These are phyloP conservation scores for Penicillium aurantiogriseum DNA, from an alignment of 2,329 filamentous ascomycete species.

Conservation along the genomic window DNA sequence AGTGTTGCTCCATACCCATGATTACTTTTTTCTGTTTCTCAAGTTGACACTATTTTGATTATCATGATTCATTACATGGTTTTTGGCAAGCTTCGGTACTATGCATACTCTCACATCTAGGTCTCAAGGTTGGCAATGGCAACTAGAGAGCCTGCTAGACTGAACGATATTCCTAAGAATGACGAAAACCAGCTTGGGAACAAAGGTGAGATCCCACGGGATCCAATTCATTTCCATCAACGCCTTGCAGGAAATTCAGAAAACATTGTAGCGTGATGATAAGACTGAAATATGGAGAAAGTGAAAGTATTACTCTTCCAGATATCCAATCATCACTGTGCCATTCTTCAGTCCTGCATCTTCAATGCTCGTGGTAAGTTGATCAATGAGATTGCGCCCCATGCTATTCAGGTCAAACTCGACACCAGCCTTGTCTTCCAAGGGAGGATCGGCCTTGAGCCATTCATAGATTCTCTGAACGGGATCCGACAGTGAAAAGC, in stretches of 20 bases:
- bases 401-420: slow-evolving; percentile 86
- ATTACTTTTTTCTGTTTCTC: not conserved
- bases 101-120: not conserved
- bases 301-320: slow-evolving; percentile 52
- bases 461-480: slow-evolving; percentile 90
- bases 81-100: not conserved
- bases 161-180: not conserved
- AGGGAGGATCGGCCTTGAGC: slow-evolving; percentile 77
- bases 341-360: slow-evolving; percentile 86
- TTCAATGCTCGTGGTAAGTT: slow-evolving; percentile 70
- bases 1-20: not conserved
- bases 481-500: slow-evolving; percentile 73
- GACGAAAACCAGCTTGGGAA: not conserved
- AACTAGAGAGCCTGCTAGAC: not conserved
- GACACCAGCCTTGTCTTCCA: slow-evolving; percentile 74
- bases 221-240: slow-evolving; percentile 9
- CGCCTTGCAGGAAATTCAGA: slow-evolving; percentile 14
- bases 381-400: slow-evolving; percentile 79
- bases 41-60: not conserved
- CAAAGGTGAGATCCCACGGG: slow-evolving; percentile 4
- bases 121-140: not conserved
- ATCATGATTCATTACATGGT: slow-evolving; percentile 9
- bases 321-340: slow-evolving; percentile 91
- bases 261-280: not conserved
- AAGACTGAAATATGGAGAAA: not conserved